These are phyloP conservation scores for Boletus rufocinnamomeus DNA, from an alignment of 768 basidiomycete genomes.

Conservation along the genomic window DNA sequence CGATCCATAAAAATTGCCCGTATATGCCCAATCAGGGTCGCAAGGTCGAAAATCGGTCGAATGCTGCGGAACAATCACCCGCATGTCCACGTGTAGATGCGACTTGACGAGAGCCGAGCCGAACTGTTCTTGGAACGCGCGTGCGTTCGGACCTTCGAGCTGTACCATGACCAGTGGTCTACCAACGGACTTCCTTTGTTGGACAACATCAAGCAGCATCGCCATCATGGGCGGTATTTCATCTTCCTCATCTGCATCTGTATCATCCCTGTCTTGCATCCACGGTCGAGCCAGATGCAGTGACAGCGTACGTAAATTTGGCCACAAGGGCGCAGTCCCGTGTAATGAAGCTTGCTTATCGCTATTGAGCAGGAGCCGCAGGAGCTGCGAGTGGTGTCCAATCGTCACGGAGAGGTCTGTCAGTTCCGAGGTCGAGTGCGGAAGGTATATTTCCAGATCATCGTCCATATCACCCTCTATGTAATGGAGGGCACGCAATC, in stretches of 20 bases:
- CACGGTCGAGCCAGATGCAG: constrained; percentile 32
- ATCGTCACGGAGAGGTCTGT: constrained; percentile 38
- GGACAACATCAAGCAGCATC: constrained; percentile 34
- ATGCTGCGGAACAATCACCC: constrained; percentile 17
- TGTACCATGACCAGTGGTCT: constrained; percentile 27
- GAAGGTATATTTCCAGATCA: constrained; percentile 38
- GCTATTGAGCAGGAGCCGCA: constrained; percentile 36
- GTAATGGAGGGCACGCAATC: constrained; percentile 34
- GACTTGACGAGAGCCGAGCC: constrained; percentile 27
- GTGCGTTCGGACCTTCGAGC: constrained; percentile 28
- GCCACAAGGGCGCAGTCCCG: constrained; percentile 34
- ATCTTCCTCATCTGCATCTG: constrained; percentile 35
- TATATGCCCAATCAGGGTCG: constrained; percentile 32
- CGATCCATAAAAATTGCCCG: constrained; percentile 32
- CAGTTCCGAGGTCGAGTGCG: constrained; percentile 36
- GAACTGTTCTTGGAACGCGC: constrained; percentile 31
- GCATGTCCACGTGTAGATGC: constrained; percentile 29
- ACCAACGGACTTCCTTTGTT: constrained; percentile 34
- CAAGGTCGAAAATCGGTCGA: constrained; percentile 22
- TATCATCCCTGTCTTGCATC: constrained; percentile 34
- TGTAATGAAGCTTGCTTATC: constrained; percentile 37
- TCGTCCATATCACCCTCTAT: constrained; percentile 39
- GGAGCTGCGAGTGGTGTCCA: constrained; percentile 33
- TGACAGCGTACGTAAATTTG: constrained; percentile 33
- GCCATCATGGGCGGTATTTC: constrained; percentile 34